Evolutionary conservation across 306 rosid genomes (phyloP).

Genomic region (Acacia confusa): DNA sequence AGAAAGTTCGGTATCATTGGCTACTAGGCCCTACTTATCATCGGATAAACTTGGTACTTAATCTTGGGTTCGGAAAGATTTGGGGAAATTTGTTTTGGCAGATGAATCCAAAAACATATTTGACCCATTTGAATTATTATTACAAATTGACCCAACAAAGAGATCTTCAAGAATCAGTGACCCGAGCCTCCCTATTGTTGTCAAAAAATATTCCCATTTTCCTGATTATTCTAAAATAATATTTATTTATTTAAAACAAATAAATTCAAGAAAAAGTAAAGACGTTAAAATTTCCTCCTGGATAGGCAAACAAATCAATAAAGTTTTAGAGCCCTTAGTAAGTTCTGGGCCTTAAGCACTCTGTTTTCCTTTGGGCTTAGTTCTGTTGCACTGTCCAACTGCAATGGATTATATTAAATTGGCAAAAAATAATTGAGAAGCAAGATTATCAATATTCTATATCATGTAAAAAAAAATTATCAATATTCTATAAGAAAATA

Average conservation of each 20-base stretch:
- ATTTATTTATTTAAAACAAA: no score
- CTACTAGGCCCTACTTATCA: no score
- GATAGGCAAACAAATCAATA: neutral
- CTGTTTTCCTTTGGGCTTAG: neutral
- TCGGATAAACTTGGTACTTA: neutral
- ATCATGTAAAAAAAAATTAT: neutral
- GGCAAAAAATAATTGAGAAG: neutral
- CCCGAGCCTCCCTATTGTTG: neutral
- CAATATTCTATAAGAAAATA: neutral
- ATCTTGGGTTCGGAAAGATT: neutral
- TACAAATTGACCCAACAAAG: neutral
- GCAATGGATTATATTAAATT: no score
- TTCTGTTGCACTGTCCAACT: neutral
- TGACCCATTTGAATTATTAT: neutral
- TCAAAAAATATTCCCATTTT: neutral
- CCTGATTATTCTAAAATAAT: neutral
- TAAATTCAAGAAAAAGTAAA: neutral
- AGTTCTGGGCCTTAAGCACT: neutral
- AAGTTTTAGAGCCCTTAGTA: neutral
- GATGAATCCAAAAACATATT: neutral
- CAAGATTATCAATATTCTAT: neutral
- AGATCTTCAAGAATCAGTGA: neutral
- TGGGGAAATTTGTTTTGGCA: neutral
- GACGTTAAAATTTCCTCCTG: neutral
- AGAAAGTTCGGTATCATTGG: no score